Percentiles rank a stretch among this genome's conserved stretches.
These are phyloP conservation scores for Saccharomycopsis fodiens DNA, from an alignment of 805 yeast species.

Conservation along the genomic window DNA sequence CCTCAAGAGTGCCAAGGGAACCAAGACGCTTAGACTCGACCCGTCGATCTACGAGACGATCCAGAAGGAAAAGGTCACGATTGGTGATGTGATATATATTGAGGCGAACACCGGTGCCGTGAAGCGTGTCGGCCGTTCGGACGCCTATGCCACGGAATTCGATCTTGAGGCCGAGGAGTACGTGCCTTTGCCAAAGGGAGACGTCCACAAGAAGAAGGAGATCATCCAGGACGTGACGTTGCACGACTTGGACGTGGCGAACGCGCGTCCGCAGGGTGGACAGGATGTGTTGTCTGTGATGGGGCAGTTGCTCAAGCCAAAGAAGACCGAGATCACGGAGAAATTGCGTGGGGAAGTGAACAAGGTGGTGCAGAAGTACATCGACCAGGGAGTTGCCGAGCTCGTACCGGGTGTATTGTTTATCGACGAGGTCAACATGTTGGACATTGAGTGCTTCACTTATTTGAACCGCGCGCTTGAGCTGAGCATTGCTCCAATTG, in stretches of 20 bases:
- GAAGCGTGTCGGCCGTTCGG: conserved; percentile 96
- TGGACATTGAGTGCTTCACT: conserved; percentile 94
- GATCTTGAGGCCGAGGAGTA: conserved; percentile 98
- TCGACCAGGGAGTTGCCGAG: conserved; percentile 97
- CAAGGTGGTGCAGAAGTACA: conserved; percentile 91
- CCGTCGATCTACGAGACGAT: conserved; percentile 90
- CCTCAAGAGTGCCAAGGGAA: conserved; percentile 84
- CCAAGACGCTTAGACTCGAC: conserved; percentile 81
- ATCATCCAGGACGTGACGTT: conserved; percentile 95
- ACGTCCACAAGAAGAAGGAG: conserved; percentile 95
- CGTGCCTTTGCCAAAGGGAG: conserved; percentile 98
- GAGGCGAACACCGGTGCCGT: conserved; percentile 98
- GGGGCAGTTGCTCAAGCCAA: conserved; percentile 95
- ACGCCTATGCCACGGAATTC: conserved; percentile 96
- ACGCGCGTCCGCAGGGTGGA: conserved; percentile 94
- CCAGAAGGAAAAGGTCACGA: conserved; percentile 87
- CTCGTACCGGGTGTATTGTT: conserved; percentile 95
- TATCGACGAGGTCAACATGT: conserved; percentile 97
- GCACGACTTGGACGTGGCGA: conserved; percentile 94
- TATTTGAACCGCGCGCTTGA: conserved; percentile 91
- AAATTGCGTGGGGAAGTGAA: conserved; percentile 90
- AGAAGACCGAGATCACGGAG: conserved; percentile 94
- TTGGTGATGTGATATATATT: conserved; percentile 95
- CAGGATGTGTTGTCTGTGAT: conserved; percentile 93
- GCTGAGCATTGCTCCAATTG: conserved; percentile 87